These are phyloP conservation scores for Rhizopogon vesiculosus DNA, from an alignment of 768 basidiomycete species.

Conservation along the genomic window DNA sequence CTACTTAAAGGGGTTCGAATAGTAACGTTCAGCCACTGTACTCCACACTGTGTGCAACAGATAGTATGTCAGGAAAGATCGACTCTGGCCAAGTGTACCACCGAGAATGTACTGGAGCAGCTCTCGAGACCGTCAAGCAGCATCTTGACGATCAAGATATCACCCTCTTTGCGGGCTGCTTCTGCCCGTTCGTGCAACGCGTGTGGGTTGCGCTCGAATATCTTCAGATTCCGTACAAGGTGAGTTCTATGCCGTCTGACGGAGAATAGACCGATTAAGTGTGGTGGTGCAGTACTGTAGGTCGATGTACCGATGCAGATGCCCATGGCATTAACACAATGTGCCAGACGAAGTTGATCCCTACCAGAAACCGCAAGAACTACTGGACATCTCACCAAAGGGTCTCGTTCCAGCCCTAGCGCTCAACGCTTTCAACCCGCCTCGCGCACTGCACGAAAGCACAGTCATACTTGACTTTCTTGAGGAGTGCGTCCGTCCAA, in stretches of 20 bases:
- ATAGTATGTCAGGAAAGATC: not conserved
- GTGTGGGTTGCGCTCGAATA: conserved; percentile 75
- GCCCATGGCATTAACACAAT: not conserved
- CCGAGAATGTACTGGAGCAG: conserved; percentile 40
- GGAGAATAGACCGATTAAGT: not conserved
- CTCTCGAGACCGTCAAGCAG: conserved; percentile 49
- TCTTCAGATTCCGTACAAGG: conserved; percentile 67
- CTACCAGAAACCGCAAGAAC: conserved; percentile 75
- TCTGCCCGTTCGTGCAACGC: conserved; percentile 81
- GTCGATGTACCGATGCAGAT: conserved; percentile 1
- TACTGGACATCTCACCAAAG: conserved; percentile 79
- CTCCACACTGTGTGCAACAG: too few relatives aligned
- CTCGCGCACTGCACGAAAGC: conserved; percentile 70
- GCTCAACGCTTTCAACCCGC: conserved; percentile 48
- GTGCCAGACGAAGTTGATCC: conserved; percentile 71
- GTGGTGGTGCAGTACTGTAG: conserved; percentile 32
- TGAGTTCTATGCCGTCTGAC: conserved; percentile 18
- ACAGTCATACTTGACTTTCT: conserved; percentile 76
- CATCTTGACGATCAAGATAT: conserved; percentile 48
- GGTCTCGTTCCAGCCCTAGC: conserved; percentile 73
- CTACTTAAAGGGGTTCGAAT: too few relatives aligned
- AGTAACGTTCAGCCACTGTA: too few relatives aligned
- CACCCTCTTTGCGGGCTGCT: conserved; percentile 67
- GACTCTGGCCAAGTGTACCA: conserved; percentile 40
- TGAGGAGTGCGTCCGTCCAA: conserved; percentile 52